Evolutionary conservation across 2,329 filamentous ascomycete genomes (phyloP), one percentile per base, ranked within the genome.

Genomic region (Aspergillus sp.): DNA sequence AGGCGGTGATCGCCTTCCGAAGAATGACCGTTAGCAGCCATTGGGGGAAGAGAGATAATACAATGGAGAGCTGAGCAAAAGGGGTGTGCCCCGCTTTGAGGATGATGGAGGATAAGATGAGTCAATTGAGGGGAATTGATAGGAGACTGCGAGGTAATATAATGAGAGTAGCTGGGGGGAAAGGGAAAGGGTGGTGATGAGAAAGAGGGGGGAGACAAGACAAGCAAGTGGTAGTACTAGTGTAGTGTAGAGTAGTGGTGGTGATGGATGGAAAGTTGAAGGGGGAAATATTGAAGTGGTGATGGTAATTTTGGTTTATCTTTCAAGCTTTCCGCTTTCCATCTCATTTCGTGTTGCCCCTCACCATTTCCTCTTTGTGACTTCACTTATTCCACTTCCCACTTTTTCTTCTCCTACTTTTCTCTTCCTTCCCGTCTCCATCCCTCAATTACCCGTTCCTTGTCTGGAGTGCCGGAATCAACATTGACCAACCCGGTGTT

Each of bases 1-100:
- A 97, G 84, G 57, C 85, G 72, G 25, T 70, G 67, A 48, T 69
- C 67, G 48, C 69, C 69, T 30, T 43, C 69, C 23, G 30, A 36
- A n/a, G 88, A 56, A 97, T 85, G 56, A 97, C 84, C 53, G 86
- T 75, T 28, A 76, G 71, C 62, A n/a, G 53, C 39, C 53, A 55
- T 55, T 13, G 10, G 25, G 12, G 19, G 17, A 38, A 17, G 13
- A 5, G 25, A 21, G 45, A 41, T 9, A 30, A 32, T 25, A 21
- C 39, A 30, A 55, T 19, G 19, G 52, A 28, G 15, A 21, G 17
- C 41, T 25, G 43, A n/a, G 30, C 38, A 36, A 47, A 47, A 19
- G 41, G 28, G 12, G 25, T 21, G 15, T 47, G 53, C 53, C 53
- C 53, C 53, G 53, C 53, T 55, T 55, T 55, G 41, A 30, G 6